These are phyloP conservation scores for Phalaenopsis equestris DNA, from an alignment of 106 monocot species.

Conservation along the genomic window DNA sequence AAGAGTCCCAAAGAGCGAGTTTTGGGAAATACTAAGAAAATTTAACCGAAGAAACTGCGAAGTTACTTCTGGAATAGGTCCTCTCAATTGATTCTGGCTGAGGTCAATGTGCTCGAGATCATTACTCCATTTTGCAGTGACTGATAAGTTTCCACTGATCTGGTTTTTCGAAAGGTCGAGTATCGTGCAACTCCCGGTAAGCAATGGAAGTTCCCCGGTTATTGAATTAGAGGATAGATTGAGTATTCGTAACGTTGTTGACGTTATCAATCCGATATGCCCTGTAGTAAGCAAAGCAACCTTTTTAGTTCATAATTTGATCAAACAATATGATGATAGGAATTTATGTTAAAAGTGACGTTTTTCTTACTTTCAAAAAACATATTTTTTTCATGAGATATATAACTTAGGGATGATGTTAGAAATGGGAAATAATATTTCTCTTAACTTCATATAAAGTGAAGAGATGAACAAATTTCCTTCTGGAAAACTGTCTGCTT, in stretches of 20 bases:
- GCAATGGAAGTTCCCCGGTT: conserved; percentile 71
- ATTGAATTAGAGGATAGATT: conserved; percentile 90
- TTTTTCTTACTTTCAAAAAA: neutral
- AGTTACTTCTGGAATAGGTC: conserved; percentile 54
- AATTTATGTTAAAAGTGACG: neutral
- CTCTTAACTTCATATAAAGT: no score
- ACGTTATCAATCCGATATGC: conserved; percentile 83
- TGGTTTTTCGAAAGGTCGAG: conserved; percentile 78
- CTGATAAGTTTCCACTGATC: conserved; percentile 80
- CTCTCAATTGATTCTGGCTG: conserved; percentile 65
- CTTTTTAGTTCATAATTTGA: neutral
- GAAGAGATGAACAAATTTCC: no score
- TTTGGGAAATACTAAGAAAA: conserved; percentile 71
- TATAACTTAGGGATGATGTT: neutral
- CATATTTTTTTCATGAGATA: neutral
- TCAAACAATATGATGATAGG: neutral
- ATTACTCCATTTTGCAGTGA: conserved; percentile 72
- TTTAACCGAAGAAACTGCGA: conserved; percentile 77
- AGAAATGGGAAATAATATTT: neutral
- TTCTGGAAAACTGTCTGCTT: no score
- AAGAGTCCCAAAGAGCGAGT: conserved; percentile 34
- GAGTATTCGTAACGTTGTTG: conserved; percentile 64
- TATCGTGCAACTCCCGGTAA: conserved; percentile 67
- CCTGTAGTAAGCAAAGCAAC: conserved; percentile 35
- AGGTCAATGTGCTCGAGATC: conserved; percentile 77